A percentile compares a stretch with the other conserved stretches of the same genome.
Evolutionary conservation across 495 filamentous ascomycete species (phyloP).

Genomic region (Daldinia decipiens): DNA sequence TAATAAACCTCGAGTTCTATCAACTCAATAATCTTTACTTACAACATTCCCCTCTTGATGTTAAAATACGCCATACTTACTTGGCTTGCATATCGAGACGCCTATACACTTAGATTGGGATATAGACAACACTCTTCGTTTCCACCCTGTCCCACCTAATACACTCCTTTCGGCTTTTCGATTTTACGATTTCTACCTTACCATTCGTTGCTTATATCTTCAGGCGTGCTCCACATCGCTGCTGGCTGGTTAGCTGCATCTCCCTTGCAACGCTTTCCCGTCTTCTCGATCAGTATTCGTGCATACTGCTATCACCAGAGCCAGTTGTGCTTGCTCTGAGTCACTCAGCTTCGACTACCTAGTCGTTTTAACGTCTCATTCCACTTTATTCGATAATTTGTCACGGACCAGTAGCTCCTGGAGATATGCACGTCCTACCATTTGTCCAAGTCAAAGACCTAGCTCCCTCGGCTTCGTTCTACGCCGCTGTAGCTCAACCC

Average conservation of each 20-base stretch:
- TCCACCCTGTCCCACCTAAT: conserved; percentile 21
- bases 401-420: conserved; percentile 27
- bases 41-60: neutral
- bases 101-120: conserved; percentile 15
- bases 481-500: conserved; percentile 76
- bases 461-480: conserved; percentile 81
- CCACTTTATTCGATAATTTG: conserved; percentile 8
- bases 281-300: conserved; percentile 25
- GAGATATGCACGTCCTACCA: conserved; percentile 52
- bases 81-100: conserved; percentile 20
- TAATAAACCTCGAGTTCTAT: conserved; percentile 2
- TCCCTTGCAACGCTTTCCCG: conserved; percentile 17
- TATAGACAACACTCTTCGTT: conserved; percentile 30
- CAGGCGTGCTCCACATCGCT: conserved; percentile 16
- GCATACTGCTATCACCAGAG: conserved; percentile 12
- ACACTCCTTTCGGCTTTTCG: conserved; percentile 17
- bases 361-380: conserved; percentile 10
- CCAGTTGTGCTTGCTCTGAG: neutral
- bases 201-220: conserved; percentile 27
- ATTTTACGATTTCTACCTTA: conserved; percentile 14
- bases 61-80: conserved; percentile 7
- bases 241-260: conserved; percentile 24
- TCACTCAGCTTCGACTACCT: conserved; percentile 9
- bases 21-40: neutral
- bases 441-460: conserved; percentile 74